phyloP scores from a whole-genome alignment of 441 rosid species.

The Populus tomentosa region DNA sequence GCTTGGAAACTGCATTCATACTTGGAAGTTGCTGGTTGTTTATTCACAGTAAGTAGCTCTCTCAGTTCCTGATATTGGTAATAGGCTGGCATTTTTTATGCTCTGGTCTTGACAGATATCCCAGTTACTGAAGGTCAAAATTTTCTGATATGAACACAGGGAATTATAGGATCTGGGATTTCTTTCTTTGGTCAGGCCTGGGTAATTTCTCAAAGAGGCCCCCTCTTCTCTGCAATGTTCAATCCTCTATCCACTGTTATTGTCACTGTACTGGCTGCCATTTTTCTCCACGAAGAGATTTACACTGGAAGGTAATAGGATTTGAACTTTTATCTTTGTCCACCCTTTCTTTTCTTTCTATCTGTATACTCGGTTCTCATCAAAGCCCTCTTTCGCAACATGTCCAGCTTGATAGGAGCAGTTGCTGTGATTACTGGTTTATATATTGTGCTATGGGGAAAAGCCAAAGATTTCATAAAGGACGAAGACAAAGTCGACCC shows the following conservation, averaged over 20 bases:
- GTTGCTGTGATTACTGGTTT: constrained; percentile 56
- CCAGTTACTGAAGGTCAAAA: neutral
- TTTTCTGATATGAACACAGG: constrained; percentile 40
- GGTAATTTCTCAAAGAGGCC: constrained; percentile 57
- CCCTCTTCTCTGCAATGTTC: constrained; percentile 58
- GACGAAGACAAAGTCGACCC: constrained; percentile 4
- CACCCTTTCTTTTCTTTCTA: neutral
- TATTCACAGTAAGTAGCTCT: constrained; percentile 37
- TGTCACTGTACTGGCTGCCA: constrained; percentile 47
- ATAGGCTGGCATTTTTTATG: neutral
- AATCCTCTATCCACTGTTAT: too few relatives aligned
- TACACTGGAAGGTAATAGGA: constrained; percentile 49
- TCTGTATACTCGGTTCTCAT: neutral
- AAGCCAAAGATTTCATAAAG: constrained; percentile 34
- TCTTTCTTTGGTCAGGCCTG: constrained; percentile 57
- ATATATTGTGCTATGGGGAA: too few relatives aligned
- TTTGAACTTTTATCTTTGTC: neutral
- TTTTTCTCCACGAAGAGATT: constrained; percentile 47
- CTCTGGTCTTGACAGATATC: neutral
- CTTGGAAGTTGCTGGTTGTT: constrained; percentile 32
- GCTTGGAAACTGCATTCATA: constrained; percentile 50
- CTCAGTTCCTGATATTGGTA: neutral
- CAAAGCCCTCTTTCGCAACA: neutral
- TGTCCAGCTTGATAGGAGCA: constrained; percentile 54
- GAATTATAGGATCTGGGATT: constrained; percentile 49